Base-by-base conservation (phyloP, 2,329 filamentous ascomycete species). In the Phialophora expanda region DNA sequence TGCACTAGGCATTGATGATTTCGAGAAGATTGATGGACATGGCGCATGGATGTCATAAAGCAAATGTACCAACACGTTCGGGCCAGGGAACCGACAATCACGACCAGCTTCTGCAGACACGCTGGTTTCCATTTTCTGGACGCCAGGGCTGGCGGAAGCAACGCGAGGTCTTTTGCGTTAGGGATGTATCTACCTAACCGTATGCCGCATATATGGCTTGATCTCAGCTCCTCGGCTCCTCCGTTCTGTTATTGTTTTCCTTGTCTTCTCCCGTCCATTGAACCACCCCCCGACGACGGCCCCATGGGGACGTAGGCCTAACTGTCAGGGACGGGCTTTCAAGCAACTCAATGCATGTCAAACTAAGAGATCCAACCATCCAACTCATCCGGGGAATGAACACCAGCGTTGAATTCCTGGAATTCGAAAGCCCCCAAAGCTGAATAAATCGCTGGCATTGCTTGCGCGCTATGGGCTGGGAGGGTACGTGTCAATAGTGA, bases 51-150 rank as follows among this genome's bases (percentile, higher is more conserved):
- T 44, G 48, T 12, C 48, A 17, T 20, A 17, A 26, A 51, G 48
- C 48, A 28, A 51, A 51, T 51, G 48, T 51, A 26, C 20, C 20
- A 51, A 51, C 48, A 51, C 48, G 14, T 12, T 14, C 20, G 48
- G 6, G 48, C 48, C 26, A 26, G 20, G 24, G 20, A 26, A 24
- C 48, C 14, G 20, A 51, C 20, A 5, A 51, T 51, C 22, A 51
- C 20, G 20, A 51, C 26, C 46, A 51, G 46, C n/a, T 51, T 12
- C 20, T 9, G 8, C 20, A 28, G 24, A 26, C 24, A 51, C 48
- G 48, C 48, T 51, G 22, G 22, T 51, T 8, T 17, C 48, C 48
- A 51, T 51, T 51, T 50, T 26, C 48, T 28, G 24, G 48, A 22
- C 20, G 48, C 4, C 14, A 12, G 24, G 26, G 48, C 20, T 51